Percentiles rank a stretch among this genome's conserved stretches.
Evolutionary conservation across 225 moss, liverwort and hornwort genomes (phyloP).

Genomic region (Anthoceros angustus): DNA sequence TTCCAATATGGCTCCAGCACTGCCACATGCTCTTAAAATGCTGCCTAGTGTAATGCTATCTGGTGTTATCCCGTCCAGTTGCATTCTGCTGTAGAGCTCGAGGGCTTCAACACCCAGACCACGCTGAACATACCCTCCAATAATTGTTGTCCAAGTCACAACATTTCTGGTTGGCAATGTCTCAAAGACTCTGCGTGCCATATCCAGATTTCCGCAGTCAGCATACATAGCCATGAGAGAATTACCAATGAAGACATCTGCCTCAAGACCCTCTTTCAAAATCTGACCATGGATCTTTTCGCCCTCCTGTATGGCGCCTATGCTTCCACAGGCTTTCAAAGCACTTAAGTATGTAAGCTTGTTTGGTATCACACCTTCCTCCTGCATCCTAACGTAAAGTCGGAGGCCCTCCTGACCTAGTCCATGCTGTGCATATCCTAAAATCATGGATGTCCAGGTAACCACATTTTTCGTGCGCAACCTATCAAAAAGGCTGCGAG

Average conservation of each 20-base stretch:
- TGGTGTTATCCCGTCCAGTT: background rate
- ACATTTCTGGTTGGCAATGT: background rate
- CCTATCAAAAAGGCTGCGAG: background rate
- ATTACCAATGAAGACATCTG: background rate
- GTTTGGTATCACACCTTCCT: background rate
- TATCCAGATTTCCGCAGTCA: background rate
- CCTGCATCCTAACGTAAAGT: background rate
- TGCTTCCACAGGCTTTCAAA: background rate
- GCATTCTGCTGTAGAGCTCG: background rate
- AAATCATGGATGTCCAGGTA: background rate
- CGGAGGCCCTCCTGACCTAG: background rate
- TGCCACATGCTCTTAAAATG: background rate
- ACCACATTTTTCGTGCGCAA: background rate
- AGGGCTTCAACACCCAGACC: background rate
- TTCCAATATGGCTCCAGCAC: background rate
- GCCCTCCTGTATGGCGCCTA: background rate
- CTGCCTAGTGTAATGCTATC: background rate
- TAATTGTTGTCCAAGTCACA: background rate
- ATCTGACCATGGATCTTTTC: background rate
- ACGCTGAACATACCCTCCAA: background rate
- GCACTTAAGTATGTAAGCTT: background rate
- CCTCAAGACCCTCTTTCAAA: background rate
- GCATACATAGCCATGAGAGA: background rate
- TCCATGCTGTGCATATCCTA: background rate
- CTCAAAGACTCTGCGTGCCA: background rate